These are phyloP conservation scores for Meyerozyma carpophila DNA, from an alignment of 1,139 yeast genomes.

Conservation along the genomic window DNA sequence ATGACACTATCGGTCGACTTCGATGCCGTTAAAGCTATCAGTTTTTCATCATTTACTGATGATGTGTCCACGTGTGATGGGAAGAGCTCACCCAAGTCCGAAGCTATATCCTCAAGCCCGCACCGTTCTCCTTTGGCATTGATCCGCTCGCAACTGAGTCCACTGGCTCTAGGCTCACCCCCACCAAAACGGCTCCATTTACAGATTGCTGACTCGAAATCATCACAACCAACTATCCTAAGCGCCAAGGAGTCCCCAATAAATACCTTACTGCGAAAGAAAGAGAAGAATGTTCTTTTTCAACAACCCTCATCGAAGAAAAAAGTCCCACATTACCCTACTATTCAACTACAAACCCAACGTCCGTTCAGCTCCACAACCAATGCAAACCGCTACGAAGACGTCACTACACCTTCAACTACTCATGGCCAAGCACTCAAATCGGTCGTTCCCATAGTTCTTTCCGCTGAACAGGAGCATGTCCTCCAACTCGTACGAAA, in stretches of 20 bases:
- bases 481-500: conserved; percentile 28
- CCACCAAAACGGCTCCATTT: background rate
- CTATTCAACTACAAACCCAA: conserved; percentile 20
- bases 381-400: background rate
- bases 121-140: background rate
- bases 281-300: background rate
- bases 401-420: background rate
- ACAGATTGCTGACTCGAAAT: background rate
- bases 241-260: background rate
- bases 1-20: background rate
- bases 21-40: conserved; percentile 1
- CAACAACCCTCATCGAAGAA: background rate
- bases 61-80: background rate
- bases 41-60: conserved; percentile 1
- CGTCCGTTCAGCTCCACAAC: conserved; percentile 4
- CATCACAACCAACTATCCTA: background rate
- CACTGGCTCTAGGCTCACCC: background rate
- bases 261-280: background rate
- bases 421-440: conserved; percentile 8
- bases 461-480: conserved; percentile 39
- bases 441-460: conserved; percentile 30
- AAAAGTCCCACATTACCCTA: conserved; percentile 8
- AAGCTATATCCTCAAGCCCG: background rate
- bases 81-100: background rate
- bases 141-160: background rate